These are phyloP conservation scores for Salisapilia sapeloensis DNA, from an alignment of 352 stramenopile genomes.

Conservation along the genomic window DNA sequence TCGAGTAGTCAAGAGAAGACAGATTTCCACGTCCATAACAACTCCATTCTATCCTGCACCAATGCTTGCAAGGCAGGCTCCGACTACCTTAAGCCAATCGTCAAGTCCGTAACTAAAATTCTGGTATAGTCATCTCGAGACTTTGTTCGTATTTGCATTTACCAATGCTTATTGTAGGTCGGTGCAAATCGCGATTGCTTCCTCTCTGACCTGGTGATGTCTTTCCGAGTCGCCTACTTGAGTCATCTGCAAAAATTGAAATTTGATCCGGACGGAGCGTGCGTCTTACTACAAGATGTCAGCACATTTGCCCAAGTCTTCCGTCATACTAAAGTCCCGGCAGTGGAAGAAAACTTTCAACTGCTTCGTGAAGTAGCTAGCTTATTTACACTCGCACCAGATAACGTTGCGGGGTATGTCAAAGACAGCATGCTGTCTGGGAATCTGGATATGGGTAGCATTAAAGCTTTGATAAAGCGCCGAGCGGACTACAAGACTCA, in stretches of 20 bases:
- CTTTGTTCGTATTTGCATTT: neutral
- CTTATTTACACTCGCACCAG: constrained; percentile 53
- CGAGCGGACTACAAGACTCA: constrained; percentile 75
- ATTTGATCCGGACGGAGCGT: constrained; percentile 68
- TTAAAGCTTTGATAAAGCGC: constrained; percentile 47
- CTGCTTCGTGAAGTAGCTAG: constrained; percentile 70
- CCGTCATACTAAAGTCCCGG: constrained; percentile 13
- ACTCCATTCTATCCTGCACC: constrained; percentile 56
- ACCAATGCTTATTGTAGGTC: constrained; percentile 10
- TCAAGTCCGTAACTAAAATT: constrained; percentile 23
- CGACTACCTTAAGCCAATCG: constrained; percentile 52
- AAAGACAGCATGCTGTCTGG: constrained; percentile 41
- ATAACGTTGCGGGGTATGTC: constrained; percentile 64
- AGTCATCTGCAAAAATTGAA: constrained; percentile 56
- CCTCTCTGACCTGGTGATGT: constrained; percentile 19
- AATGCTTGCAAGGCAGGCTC: constrained; percentile 46
- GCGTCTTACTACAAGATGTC: constrained; percentile 64
- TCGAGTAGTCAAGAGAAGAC: constrained; percentile 39
- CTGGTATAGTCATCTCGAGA: constrained; percentile 12
- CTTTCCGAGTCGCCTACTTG: constrained; percentile 63
- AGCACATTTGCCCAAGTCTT: constrained; percentile 62
- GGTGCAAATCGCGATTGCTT: constrained; percentile 50
- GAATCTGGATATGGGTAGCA: constrained; percentile 40
- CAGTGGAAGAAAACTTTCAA: constrained; percentile 54
- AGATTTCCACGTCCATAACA: constrained; percentile 59